Percentiles rank a stretch among this genome's conserved stretches.
These are phyloP conservation scores for Stemphylium vesicarium DNA, from an alignment of 2,329 filamentous ascomycete species.

Conservation along the genomic window DNA sequence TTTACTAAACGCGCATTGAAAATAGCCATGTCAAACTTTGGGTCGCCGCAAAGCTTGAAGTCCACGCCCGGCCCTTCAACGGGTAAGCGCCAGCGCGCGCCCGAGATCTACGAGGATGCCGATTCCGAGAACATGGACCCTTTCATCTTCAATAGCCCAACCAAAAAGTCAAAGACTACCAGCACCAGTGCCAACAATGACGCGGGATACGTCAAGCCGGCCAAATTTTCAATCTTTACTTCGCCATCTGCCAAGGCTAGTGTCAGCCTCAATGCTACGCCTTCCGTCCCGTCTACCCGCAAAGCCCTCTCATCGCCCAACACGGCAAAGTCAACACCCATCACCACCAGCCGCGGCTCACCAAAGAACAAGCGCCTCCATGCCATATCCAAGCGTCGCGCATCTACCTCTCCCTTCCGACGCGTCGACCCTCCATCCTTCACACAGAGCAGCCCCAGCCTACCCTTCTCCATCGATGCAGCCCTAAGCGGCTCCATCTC, in stretches of 20 bases:
- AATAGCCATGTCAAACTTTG: conserved; percentile 44
- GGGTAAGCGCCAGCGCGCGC: conserved; percentile 55
- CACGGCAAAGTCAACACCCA: conserved; percentile 52
- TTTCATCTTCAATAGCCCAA: conserved; percentile 55
- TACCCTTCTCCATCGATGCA: conserved; percentile 84
- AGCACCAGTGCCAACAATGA: conserved; percentile 21
- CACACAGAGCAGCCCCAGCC: conserved; percentile 51
- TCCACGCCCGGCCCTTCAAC: conserved; percentile 34
- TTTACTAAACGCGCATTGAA: conserved; percentile 28
- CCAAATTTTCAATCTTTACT: conserved; percentile 48
- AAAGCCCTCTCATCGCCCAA: conserved; percentile 52
- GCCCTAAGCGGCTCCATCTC: conserved; percentile 79
- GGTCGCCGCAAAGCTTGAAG: conserved; percentile 38
- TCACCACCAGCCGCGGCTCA: conserved; percentile 70
- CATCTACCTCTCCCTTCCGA: conserved; percentile 64
- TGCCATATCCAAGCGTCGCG: conserved; percentile 72
- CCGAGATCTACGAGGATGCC: conserved; percentile 53
- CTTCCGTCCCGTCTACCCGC: conserved; percentile 38
- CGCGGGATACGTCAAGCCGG: conserved; percentile 47
- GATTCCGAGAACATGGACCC: conserved; percentile 68
- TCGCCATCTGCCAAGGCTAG: conserved; percentile 31
- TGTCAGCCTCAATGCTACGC: conserved; percentile 34
- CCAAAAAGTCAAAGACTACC: conserved; percentile 59
- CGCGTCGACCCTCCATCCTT: conserved; percentile 76
- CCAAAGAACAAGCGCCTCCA: conserved; percentile 74